phyloP scores from a whole-genome alignment of 805 yeast genomes.

The Spathaspora girioi region DNA sequence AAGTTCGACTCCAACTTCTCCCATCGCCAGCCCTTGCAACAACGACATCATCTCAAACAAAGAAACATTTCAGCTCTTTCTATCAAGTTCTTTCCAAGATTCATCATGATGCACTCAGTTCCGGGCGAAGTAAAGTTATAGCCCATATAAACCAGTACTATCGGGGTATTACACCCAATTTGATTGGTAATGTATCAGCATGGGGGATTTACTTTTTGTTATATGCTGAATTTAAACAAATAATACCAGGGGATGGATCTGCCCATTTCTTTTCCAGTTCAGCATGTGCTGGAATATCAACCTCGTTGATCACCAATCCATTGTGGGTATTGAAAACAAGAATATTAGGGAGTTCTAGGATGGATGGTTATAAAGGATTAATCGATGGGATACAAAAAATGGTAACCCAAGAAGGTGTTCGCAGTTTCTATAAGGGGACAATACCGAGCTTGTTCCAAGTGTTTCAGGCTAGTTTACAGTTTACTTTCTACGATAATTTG shows the following conservation, averaged over 20 bases:
- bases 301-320: constrained; percentile 82
- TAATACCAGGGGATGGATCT: constrained; percentile 12
- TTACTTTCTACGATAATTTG: constrained; percentile 77
- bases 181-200: constrained; percentile 78
- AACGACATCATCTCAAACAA: neutral
- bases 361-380: constrained; percentile 53
- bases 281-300: constrained; percentile 63
- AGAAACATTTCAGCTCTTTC: constrained; percentile 17
- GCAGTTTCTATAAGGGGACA: constrained; percentile 70
- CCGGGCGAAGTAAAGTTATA: neutral
- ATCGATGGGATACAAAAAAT: constrained; percentile 52
- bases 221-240: constrained; percentile 57
- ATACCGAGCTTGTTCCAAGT: constrained; percentile 77
- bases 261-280: constrained; percentile 33
- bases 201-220: constrained; percentile 88
- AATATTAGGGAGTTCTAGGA: constrained; percentile 57
- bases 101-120: constrained; percentile 14
- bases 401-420: constrained; percentile 50
- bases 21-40: constrained; percentile 14
- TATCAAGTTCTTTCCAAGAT: constrained; percentile 16
- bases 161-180: constrained; percentile 76
- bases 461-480: constrained; percentile 84
- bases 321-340: constrained; percentile 95
- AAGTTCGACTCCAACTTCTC: constrained; percentile 71
- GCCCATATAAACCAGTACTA: constrained; percentile 41